phyloP scores from a whole-genome alignment of 140 eudicot genomes.

The Ambrosia hybrid region DNA sequence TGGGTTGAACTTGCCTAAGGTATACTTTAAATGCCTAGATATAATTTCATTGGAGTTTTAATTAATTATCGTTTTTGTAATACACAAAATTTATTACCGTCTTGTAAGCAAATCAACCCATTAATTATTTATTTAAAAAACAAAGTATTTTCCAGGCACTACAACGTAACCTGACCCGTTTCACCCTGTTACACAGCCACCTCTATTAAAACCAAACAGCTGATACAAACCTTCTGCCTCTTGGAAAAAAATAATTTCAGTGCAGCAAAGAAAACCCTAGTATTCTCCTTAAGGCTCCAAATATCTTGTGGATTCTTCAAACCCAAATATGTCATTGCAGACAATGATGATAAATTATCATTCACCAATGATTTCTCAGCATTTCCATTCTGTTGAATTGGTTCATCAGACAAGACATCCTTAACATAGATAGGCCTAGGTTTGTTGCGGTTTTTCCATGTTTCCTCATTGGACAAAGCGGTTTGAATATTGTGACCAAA shows the following conservation, averaged over 20 bases:
- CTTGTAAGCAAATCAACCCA: too few relatives aligned
- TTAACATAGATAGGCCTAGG: constrained; percentile 82
- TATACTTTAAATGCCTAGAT: too few relatives aligned
- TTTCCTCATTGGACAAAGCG: constrained; percentile 91
- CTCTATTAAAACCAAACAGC: too few relatives aligned
- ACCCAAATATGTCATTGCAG: constrained; percentile 83
- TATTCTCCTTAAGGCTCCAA: constrained; percentile 82
- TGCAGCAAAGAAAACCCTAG: constrained; percentile 75
- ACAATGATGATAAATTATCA: constrained; percentile 50
- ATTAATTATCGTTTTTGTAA: too few relatives aligned
- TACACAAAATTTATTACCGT: too few relatives aligned
- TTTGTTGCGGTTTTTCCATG: constrained; percentile 82
- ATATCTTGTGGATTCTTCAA: constrained; percentile 91
- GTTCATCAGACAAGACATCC: constrained; percentile 52
- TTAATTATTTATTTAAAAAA: background rate
- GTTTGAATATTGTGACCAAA: constrained; percentile 89
- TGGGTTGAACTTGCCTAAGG: too few relatives aligned
- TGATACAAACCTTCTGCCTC: constrained; percentile 69
- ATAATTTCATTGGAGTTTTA: too few relatives aligned
- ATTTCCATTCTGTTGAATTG: constrained; percentile 56
- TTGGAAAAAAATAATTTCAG: constrained; percentile 61
- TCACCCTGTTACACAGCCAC: too few relatives aligned
- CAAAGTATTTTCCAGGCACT: too few relatives aligned
- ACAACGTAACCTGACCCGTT: too few relatives aligned
- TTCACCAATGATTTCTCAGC: constrained; percentile 28